Conservation (phyloP, 2,329 filamentous ascomycete genomes). For the Botrytis medusae region DNA sequence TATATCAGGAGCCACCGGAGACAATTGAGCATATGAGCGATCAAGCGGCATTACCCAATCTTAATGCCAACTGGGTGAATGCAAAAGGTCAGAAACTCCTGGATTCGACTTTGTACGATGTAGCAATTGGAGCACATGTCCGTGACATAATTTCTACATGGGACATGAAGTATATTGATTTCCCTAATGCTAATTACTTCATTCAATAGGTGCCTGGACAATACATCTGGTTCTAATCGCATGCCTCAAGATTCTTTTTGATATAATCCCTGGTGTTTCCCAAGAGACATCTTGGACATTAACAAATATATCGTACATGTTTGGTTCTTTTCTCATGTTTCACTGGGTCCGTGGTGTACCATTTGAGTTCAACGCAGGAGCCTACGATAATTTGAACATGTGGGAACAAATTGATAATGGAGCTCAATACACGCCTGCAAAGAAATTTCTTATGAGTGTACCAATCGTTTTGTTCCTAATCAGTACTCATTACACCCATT, state of each 20-base stretch:
- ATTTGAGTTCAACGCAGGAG: conserved; percentile 97
- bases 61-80: conserved; percentile 99
- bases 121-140: not conserved
- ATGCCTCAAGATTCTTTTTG: conserved; percentile 91
- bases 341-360: conserved; percentile 97
- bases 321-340: conserved; percentile 98
- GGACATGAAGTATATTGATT: conserved; percentile 11
- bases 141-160: not conserved
- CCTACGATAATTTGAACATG: conserved; percentile 99
- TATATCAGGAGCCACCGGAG: conserved; percentile 96
- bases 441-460: conserved; percentile 95
- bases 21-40: conserved; percentile 97
- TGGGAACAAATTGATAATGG: conserved; percentile 99
- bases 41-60: conserved; percentile 88
- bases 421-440: conserved; percentile 96
- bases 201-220: conserved; percentile 80
- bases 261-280: conserved; percentile 92
- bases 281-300: conserved; percentile 99
- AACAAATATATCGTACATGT: conserved; percentile 99
- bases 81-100: conserved; percentile 75
- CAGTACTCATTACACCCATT: conserved; percentile 98
- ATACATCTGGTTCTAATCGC: conserved; percentile 94
- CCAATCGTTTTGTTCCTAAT: conserved; percentile 92
- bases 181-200: conserved; percentile 20
- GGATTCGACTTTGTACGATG: not conserved